Evolutionary conservation across 2,329 filamentous ascomycete species (phyloP).

Genomic region (Pseudocercospora cruenta): DNA sequence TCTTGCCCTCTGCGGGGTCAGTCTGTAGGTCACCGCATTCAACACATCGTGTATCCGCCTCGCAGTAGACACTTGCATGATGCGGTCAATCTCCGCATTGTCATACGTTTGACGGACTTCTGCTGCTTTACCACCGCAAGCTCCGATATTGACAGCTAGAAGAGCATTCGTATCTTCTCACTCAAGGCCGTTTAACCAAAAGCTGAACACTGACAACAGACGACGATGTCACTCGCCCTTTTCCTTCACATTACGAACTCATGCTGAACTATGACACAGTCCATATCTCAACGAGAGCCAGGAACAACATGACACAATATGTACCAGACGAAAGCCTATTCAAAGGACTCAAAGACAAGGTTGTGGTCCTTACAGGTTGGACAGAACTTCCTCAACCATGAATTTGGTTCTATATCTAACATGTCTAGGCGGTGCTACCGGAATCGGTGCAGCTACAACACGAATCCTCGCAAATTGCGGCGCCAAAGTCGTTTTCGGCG

Average conservation of each 20-base stretch:
- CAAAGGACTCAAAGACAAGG: conserved; percentile 32
- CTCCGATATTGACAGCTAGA: neutral
- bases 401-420: neutral
- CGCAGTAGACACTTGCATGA: neutral
- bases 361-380: conserved; percentile 41
- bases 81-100: neutral
- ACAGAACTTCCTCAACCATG: neutral
- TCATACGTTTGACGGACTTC: neutral
- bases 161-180: neutral
- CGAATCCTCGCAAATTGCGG: conserved; percentile 44
- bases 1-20: too few relatives aligned
- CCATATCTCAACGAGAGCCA: neutral
- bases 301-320: conserved; percentile 21
- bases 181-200: neutral
- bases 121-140: neutral
- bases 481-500: conserved; percentile 51
- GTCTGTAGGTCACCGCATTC: neutral
- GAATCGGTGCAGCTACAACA: conserved; percentile 50
- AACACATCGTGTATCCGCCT: neutral
- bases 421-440: conserved; percentile 45
- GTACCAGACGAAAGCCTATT: conserved; percentile 16
- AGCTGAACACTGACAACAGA: too few relatives aligned
- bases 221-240: neutral
- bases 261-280: neutral
- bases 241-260: neutral